A percentile compares a stretch with the other conserved stretches of the same genome.
Evolutionary conservation across 805 yeast species (phyloP).

Genomic region (Kluyveromyces wickerhamii): DNA sequence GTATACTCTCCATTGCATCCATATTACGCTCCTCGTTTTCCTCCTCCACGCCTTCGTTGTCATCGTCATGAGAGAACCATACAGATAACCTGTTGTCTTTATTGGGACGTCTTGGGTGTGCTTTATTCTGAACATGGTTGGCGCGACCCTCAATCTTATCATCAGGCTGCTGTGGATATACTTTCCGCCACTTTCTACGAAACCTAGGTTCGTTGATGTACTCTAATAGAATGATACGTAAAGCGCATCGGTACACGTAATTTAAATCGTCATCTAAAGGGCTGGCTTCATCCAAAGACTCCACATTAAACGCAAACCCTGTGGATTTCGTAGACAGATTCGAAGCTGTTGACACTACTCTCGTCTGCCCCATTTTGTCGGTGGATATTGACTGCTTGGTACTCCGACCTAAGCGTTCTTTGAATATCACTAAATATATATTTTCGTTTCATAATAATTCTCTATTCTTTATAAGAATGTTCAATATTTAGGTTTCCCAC

Average conservation of each 20-base stretch:
- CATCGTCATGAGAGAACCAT: neutral
- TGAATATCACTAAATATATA: too few relatives aligned
- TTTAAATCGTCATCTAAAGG: slow-evolving; percentile 4
- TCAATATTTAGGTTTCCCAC: too few relatives aligned
- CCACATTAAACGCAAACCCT: neutral
- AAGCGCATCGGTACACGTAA: slow-evolving; percentile 42
- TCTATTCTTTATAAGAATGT: too few relatives aligned
- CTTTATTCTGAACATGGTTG: neutral
- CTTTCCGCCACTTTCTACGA: slow-evolving; percentile 21
- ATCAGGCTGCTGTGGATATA: neutral
- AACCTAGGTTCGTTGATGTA: slow-evolving; percentile 61
- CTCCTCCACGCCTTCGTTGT: slow-evolving; percentile 14
- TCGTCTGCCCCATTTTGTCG: neutral
- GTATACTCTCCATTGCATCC: slow-evolving; percentile 26
- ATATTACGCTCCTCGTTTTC: slow-evolving; percentile 13
- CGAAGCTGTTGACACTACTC: neutral
- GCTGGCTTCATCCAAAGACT: neutral
- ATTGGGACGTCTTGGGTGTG: too few relatives aligned
- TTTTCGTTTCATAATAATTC: too few relatives aligned
- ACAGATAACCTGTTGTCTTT: neutral
- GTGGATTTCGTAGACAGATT: neutral
- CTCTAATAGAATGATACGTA: slow-evolving; percentile 50
- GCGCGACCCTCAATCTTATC: neutral
- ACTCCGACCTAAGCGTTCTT: too few relatives aligned
- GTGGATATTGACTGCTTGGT: too few relatives aligned